These are phyloP conservation scores for Lactarius evosmus DNA, from an alignment of 768 basidiomycete genomes.

Conservation along the genomic window DNA sequence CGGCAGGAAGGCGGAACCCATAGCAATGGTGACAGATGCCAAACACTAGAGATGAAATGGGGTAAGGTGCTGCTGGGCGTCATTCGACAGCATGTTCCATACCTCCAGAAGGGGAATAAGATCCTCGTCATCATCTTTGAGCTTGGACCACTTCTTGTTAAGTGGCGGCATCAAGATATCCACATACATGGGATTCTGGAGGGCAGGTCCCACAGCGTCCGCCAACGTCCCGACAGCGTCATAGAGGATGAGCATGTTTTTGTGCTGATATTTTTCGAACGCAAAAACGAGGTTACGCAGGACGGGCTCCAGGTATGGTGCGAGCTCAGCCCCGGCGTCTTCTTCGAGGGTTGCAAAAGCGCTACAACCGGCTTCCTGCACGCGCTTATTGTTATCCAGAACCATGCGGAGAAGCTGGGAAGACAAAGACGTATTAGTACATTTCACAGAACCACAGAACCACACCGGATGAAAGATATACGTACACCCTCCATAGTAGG, in stretches of 20 bases:
- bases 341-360: conserved; percentile 99
- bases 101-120: conserved; percentile 96
- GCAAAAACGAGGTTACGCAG: conserved; percentile 93
- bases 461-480: conserved; percentile 31
- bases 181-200: conserved; percentile 83
- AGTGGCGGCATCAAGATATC: conserved; percentile 97
- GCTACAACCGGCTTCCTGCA: conserved; percentile 98
- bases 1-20: conserved; percentile 82
- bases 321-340: conserved; percentile 86
- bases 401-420: conserved; percentile 94
- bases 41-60: conserved; percentile 63
- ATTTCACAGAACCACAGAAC: conserved; percentile 22
- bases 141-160: conserved; percentile 82
- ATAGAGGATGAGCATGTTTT: conserved; percentile 97
- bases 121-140: conserved; percentile 89
- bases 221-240: conserved; percentile 99
- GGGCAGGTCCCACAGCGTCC: conserved; percentile 87
- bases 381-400: conserved; percentile 96
- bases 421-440: conserved; percentile 14
- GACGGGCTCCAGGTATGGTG: conserved; percentile 93
- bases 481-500: conserved; percentile 96
- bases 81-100: conserved; percentile 26
- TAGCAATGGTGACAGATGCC: conserved; percentile 95
- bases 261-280: conserved; percentile 98
- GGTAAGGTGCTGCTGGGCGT: neutral